These are phyloP conservation scores for Trichophyton simii DNA, from an alignment of 2,329 filamentous ascomycete species.

Conservation along the genomic window DNA sequence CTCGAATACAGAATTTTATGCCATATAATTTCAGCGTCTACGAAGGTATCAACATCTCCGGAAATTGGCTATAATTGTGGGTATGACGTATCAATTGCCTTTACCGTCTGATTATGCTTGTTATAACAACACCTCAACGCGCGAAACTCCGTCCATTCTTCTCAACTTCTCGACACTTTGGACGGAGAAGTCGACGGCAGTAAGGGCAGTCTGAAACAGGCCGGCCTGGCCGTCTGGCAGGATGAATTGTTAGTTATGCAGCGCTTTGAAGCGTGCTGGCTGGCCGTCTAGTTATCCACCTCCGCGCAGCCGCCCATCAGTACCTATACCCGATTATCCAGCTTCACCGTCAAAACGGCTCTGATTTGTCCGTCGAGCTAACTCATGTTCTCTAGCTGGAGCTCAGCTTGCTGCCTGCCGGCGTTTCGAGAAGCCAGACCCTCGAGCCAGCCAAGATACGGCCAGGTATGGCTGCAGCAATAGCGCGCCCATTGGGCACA, in stretches of 20 bases:
- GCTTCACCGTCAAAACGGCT: not conserved
- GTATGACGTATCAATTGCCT: not conserved
- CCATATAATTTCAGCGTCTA: no score
- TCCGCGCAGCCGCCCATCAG: not conserved
- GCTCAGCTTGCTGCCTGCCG: not conserved
- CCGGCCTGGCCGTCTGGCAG: not conserved
- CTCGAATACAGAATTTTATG: not conserved
- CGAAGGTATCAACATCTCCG: not conserved
- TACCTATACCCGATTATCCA: slow-evolving; percentile 1
- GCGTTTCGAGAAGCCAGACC: not conserved
- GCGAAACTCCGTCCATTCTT: not conserved
- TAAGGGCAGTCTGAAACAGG: not conserved
- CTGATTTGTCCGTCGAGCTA: not conserved
- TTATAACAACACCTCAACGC: not conserved
- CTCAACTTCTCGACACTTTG: not conserved
- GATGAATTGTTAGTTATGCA: not conserved
- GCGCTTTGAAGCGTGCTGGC: not conserved
- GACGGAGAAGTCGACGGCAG: not conserved
- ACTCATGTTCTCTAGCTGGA: not conserved
- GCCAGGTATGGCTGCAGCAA: slow-evolving; percentile 1
- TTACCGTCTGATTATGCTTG: no score
- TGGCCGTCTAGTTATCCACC: not conserved
- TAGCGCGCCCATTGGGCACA: slow-evolving; percentile 1
- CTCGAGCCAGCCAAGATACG: not conserved
- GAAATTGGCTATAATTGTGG: not conserved